Base-by-base conservation (phyloP, 768 basidiomycete genomes). In the Glaciozyma martinii region DNA sequence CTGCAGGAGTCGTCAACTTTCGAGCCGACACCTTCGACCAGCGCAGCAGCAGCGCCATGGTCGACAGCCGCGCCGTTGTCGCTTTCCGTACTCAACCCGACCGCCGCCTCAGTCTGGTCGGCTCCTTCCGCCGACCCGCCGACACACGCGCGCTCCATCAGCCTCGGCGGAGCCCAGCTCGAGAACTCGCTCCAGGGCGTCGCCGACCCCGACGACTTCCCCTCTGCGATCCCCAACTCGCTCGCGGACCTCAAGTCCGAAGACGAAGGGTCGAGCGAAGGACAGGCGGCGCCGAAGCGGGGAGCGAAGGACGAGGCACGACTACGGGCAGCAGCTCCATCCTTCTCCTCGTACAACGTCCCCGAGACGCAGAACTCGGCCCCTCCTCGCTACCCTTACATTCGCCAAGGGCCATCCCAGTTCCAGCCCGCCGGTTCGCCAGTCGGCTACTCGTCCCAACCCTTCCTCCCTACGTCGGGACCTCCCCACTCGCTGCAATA, bases 241-340 rank as follows among this genome's bases (percentile, higher is more conserved):
- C 75, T 90, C 42, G 88, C 87, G 73, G 89, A 91, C 62, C 86
- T 89, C 59, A 90, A 90, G 74, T 87, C 88, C 16, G 89, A 90
- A 74, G 88, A 87, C 71, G 89, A 87, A 25, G 85, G 49, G 15
- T 66, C 65, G 52, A 61, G n/a, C 9, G 68, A 66, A 30, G 43
- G 25, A 30, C 23, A n/a, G 5, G 19, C 29, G 18, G 54, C 29
- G 0, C 63, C 1, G 18, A 27, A 64, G 56, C 60, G 58, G 40
- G 65, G 61, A 19, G 65, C 63, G n/a, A 27, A 64, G 56, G 68
- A 66, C 53, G 65, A 70, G n/a, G 68, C 63, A 5, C 61, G 60
- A 27, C 62, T 70, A 1, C 68, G 68, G 15, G 65, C 68, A 2
- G 60, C 57, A 0, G 68, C 65, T 0, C 68, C 65, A 5, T 63